A percentile compares a stretch with the other conserved stretches of the same genome.
Conservation (phyloP, 2,329 filamentous ascomycete species). For the Botrytis pseudocinerea region DNA sequence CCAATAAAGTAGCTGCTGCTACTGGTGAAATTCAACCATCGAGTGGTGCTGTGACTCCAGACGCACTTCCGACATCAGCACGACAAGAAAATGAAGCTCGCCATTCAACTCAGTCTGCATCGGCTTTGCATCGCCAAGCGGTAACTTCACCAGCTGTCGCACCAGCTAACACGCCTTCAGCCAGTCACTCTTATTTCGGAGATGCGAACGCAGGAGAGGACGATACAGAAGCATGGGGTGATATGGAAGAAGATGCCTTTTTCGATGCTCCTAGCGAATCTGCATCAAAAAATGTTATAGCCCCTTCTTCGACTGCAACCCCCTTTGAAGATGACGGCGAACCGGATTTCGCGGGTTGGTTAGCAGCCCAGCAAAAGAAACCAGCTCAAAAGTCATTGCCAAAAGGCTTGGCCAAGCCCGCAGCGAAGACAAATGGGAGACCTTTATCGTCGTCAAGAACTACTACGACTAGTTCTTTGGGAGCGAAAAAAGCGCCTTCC, state of each 20-base stretch:
- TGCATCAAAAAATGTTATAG: conserved; percentile 30
- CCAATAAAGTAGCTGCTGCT: conserved; percentile 83
- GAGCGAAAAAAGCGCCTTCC: conserved; percentile 37
- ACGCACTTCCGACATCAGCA: conserved; percentile 46
- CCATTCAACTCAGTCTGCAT: conserved; percentile 50
- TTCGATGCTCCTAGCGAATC: conserved; percentile 40
- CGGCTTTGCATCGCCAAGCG: conserved; percentile 60
- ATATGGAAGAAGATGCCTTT: conserved; percentile 57
- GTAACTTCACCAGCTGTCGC: conserved; percentile 53
- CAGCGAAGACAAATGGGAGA: conserved; percentile 34
- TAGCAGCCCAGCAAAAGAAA: conserved; percentile 82
- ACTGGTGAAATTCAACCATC: conserved; percentile 77
- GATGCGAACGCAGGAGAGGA: conserved; percentile 62
- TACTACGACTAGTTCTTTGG: conserved; percentile 40
- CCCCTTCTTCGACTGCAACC: conserved; percentile 42
- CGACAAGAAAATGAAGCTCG: conserved; percentile 44
- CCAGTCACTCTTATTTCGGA: conserved; percentile 53
- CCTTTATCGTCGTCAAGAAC: conserved; percentile 44
- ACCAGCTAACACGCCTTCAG: conserved; percentile 48
- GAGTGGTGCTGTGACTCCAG: conserved; percentile 47
- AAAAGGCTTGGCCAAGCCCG: conserved; percentile 74
- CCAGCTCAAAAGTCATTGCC: conserved; percentile 64
- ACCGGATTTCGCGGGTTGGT: conserved; percentile 93
- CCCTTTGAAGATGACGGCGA: conserved; percentile 82
- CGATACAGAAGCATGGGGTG: conserved; percentile 71